Evolutionary conservation across 129 eudicot species (phyloP).

Genomic region (Flaveria brownii): DNA sequence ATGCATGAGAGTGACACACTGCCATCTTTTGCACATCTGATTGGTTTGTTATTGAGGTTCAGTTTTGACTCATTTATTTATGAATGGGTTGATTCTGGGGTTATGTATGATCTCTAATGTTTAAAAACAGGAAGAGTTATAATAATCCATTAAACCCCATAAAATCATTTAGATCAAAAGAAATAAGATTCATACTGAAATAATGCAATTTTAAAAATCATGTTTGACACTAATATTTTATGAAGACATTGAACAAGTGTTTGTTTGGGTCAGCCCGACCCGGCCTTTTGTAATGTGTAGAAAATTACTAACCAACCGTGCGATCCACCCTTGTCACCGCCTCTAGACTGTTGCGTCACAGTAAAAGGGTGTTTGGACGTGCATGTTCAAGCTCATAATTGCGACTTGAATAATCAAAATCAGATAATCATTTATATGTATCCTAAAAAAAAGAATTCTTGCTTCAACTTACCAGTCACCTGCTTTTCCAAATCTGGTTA

Average conservation of each 20-base stretch:
- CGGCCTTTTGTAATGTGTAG: neutral
- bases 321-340: neutral
- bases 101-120: neutral
- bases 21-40: neutral
- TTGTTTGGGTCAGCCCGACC: neutral
- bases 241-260: neutral
- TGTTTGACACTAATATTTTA: neutral
- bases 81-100: neutral
- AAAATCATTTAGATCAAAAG: neutral
- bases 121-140: neutral
- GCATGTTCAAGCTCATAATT: neutral
- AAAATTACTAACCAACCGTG: neutral
- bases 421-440: neutral
- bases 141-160: neutral
- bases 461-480: neutral
- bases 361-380: constrained; percentile 15
- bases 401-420: neutral
- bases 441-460: neutral
- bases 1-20: too few relatives aligned
- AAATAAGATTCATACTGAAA: neutral
- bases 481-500: constrained; percentile 1
- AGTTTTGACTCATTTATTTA: neutral
- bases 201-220: neutral
- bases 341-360: neutral
- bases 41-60: neutral